These are phyloP conservation scores for Pyricularia sp. DNA, from an alignment of 2,329 filamentous ascomycete species.

Conservation along the genomic window DNA sequence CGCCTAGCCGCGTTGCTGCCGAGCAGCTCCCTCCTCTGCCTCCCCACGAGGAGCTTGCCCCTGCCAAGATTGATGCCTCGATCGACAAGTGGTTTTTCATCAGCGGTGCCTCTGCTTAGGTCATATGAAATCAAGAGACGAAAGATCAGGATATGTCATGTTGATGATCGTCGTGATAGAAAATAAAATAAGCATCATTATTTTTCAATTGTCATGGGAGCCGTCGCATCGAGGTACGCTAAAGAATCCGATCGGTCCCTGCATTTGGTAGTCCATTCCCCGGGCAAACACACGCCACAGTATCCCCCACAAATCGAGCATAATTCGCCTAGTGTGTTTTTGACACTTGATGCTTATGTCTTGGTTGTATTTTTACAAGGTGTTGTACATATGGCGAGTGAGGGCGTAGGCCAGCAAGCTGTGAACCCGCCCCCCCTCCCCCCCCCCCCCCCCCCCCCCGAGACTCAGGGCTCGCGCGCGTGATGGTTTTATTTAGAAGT, in stretches of 20 bases:
- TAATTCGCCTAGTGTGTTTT: not conserved
- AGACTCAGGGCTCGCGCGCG: not conserved
- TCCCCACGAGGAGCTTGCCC: slow-evolving; percentile 65
- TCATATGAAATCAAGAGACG: slow-evolving; percentile 2
- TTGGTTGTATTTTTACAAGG: not conserved
- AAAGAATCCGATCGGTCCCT: not conserved
- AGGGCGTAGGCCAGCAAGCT: not conserved
- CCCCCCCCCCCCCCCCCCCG: no score
- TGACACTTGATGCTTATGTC: not conserved
- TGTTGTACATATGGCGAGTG: not conserved
- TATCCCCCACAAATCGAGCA: not conserved
- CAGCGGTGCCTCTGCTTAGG: slow-evolving; percentile 80
- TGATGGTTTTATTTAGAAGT: not conserved
- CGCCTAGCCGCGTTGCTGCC: slow-evolving; percentile 59
- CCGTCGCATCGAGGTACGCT: not conserved
- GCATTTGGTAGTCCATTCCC: not conserved
- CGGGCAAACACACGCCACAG: not conserved
- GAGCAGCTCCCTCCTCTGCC: slow-evolving; percentile 70
- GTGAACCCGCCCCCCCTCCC: no score
- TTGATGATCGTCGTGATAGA: not conserved
- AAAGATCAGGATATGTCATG: not conserved
- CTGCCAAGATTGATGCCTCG: slow-evolving; percentile 86
- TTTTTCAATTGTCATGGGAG: not conserved
- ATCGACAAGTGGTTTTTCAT: slow-evolving; percentile 99
- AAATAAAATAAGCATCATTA: not conserved